Percentiles rank a stretch among this genome's conserved stretches.
phyloP scores from a whole-genome alignment of 192 early-diverging fungal genomes.

The Coemansia sp. region DNA sequence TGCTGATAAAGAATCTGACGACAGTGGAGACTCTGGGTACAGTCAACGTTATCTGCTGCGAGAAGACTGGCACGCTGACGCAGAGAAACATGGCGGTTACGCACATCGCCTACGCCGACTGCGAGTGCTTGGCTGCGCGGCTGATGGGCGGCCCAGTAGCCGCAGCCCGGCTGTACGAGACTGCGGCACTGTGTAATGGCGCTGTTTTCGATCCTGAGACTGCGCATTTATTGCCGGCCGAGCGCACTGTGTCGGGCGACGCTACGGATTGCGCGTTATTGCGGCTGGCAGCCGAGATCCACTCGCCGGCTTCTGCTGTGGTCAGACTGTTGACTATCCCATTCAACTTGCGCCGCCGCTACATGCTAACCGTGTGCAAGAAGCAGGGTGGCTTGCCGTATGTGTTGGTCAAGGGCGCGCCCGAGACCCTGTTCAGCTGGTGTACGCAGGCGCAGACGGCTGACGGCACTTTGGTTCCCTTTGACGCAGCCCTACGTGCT shows the following conservation, averaged over 20 bases:
- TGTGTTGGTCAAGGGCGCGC: constrained; percentile 78
- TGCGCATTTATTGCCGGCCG: constrained; percentile 52
- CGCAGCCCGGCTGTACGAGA: constrained; percentile 40
- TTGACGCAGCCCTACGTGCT: constrained; percentile 35
- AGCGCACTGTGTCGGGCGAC: constrained; percentile 74
- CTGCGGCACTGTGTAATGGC: constrained; percentile 66
- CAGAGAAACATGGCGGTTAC: constrained; percentile 71
- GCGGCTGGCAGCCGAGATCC: constrained; percentile 60
- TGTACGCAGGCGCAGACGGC: constrained; percentile 51
- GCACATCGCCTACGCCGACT: constrained; percentile 19
- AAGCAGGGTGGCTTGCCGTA: constrained; percentile 29
- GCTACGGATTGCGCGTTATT: constrained; percentile 85
- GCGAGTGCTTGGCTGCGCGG: constrained; percentile 26
- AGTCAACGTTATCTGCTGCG: constrained; percentile 72
- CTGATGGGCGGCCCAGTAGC: constrained; percentile 7
- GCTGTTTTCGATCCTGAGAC: constrained; percentile 64
- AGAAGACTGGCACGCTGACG: constrained; percentile 95
- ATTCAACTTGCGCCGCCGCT: constrained; percentile 77
- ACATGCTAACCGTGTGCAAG: constrained; percentile 60
- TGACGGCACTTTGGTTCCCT: constrained; percentile 43
- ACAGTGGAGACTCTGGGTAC: constrained; percentile 88
- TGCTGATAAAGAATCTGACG: constrained; percentile 80
- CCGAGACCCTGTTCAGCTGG: constrained; percentile 66
- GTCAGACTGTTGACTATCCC: constrained; percentile 60
- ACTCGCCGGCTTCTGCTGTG: constrained; percentile 13